Conservation (phyloP, 352 stramenopile species). For the Pythium coloratum region DNA sequence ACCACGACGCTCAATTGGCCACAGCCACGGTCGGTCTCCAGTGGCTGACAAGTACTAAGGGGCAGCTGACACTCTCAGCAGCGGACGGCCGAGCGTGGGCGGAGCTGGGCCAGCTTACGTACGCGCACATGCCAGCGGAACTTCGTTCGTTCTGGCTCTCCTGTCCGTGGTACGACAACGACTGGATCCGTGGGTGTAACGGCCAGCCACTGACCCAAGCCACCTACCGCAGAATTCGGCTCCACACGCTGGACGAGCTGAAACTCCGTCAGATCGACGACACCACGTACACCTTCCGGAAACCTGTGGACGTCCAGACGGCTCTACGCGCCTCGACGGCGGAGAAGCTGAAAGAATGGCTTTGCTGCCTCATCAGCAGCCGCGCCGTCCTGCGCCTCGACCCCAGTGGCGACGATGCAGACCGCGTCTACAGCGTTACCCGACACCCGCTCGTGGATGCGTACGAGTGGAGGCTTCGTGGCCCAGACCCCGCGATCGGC, state of each 20-base stretch:
- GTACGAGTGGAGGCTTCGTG: neutral
- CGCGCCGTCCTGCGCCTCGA: neutral
- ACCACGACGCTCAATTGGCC: neutral
- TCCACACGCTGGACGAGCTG: neutral
- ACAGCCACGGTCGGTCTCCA: neutral
- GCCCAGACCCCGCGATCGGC: neutral
- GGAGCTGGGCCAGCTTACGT: neutral
- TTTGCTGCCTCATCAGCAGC: slow-evolving; percentile 5
- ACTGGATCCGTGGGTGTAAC: neutral
- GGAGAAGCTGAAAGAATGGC: neutral
- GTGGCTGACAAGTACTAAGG: neutral
- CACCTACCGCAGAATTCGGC: no score
- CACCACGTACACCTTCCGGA: slow-evolving; percentile 1
- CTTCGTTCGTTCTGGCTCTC: neutral
- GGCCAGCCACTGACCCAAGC: neutral
- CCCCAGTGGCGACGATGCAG: neutral
- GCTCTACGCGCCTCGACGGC: neutral
- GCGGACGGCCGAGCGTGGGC: neutral
- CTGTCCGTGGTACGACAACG: neutral
- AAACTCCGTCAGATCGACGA: neutral
- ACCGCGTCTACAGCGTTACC: neutral
- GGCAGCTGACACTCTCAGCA: neutral
- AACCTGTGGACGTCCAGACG: neutral
- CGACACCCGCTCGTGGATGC: neutral
- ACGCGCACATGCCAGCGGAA: neutral